A percentile compares a stretch with the other conserved stretches of the same genome.
Conservation (phyloP, 1,139 yeast genomes). For the Taiozyma onychis region DNA sequence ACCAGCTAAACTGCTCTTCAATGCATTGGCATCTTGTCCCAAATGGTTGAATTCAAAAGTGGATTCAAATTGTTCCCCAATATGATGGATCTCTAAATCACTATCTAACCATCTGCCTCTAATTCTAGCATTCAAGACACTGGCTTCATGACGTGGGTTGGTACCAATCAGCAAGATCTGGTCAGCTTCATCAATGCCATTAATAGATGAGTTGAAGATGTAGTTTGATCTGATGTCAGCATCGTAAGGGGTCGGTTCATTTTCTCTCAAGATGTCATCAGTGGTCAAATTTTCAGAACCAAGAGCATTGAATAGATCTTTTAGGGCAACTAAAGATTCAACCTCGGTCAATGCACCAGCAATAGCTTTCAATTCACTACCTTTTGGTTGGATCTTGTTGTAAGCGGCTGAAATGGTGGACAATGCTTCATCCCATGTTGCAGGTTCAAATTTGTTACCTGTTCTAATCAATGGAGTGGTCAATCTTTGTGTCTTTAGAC, state of each 20-base stretch:
- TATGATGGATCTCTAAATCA: constrained; percentile 57
- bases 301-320: constrained; percentile 70
- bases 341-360: constrained; percentile 83
- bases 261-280: constrained; percentile 42
- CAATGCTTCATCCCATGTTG: constrained; percentile 88
- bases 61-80: constrained; percentile 75
- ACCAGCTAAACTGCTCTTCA: constrained; percentile 59
- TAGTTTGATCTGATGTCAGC: constrained; percentile 76
- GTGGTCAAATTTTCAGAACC: constrained; percentile 81
- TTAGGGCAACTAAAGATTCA: constrained; percentile 76
- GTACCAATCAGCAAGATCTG: constrained; percentile 76
- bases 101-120: constrained; percentile 79
- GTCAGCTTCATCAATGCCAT: constrained; percentile 80
- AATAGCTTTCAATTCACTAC: constrained; percentile 72
- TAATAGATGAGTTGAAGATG: constrained; percentile 73
- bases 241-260: constrained; percentile 60
- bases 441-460: constrained; percentile 66
- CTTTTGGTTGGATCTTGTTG: constrained; percentile 51
- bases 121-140: constrained; percentile 80
- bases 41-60: constrained; percentile 64
- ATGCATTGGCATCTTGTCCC: constrained; percentile 56
- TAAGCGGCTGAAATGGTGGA: constrained; percentile 64
- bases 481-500: constrained; percentile 79
- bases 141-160: constrained; percentile 89
- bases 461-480: constrained; percentile 75